Conservation (phyloP, 768 basidiomycete species). For the Suillus occidentalis region DNA sequence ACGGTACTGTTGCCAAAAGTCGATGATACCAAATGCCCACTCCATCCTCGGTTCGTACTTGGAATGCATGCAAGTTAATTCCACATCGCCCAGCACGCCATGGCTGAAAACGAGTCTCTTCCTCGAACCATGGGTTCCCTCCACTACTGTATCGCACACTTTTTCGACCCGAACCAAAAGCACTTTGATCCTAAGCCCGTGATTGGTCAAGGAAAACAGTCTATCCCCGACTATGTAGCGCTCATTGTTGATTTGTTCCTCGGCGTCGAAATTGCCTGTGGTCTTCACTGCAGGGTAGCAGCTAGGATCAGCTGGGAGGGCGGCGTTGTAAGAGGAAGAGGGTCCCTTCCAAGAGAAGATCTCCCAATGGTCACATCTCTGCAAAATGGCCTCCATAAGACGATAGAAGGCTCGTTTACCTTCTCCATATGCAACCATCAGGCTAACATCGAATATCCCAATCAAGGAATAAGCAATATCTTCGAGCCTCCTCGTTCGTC, state of each 20-base stretch:
- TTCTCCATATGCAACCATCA: constrained; percentile 30
- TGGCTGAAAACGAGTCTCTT: not conserved
- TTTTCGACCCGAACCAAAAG: constrained; percentile 2
- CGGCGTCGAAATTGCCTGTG: not conserved
- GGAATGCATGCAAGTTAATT: not conserved
- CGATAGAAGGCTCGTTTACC: constrained; percentile 30
- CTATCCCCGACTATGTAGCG: not conserved
- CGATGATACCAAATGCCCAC: constrained; percentile 5
- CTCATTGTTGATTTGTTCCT: not conserved
- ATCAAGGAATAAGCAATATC: constrained; percentile 30
- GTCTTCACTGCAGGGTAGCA: constrained; percentile 16
- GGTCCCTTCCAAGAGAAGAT: constrained; percentile 26
- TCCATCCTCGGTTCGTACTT: not conserved
- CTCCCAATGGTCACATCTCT: constrained; percentile 19
- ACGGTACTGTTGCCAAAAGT: constrained; percentile 3
- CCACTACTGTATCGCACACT: not conserved
- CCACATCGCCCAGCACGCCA: not conserved
- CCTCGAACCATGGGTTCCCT: constrained; percentile 2
- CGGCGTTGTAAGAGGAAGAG: constrained; percentile 19
- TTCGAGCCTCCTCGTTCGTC: constrained; percentile 29
- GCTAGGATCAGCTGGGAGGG: constrained; percentile 18
- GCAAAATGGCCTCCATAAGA: constrained; percentile 22
- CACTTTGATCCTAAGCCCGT: constrained; percentile 3
- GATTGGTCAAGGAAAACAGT: constrained; percentile 3
- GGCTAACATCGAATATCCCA: constrained; percentile 27